Conservation (phyloP, 305 asterid species). For the Rubia balearica region DNA sequence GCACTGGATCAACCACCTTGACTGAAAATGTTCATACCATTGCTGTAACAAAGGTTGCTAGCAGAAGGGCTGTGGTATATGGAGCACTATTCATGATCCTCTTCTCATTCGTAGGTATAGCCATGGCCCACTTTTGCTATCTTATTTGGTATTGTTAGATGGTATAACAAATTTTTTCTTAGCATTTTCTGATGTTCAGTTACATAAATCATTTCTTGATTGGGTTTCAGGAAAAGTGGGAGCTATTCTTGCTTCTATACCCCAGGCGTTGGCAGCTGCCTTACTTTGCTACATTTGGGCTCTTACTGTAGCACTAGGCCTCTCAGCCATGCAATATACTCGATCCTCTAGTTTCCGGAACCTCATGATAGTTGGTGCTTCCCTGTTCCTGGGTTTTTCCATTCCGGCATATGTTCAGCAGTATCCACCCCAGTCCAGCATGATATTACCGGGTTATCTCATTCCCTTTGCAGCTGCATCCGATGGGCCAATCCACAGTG, state of each 20-base stretch:
- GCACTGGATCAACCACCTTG: slow-evolving; percentile 88
- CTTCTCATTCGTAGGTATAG: slow-evolving; percentile 79
- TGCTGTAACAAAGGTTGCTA: slow-evolving; percentile 68
- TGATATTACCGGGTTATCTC: slow-evolving; percentile 76
- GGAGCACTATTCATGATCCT: slow-evolving; percentile 79
- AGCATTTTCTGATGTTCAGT: background rate
- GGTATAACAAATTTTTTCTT: background rate
- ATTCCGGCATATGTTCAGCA: slow-evolving; percentile 89
- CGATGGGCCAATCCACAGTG: slow-evolving; percentile 74
- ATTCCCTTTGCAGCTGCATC: slow-evolving; percentile 92
- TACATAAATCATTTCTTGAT: slow-evolving; percentile 6
- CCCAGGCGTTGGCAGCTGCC: slow-evolving; percentile 93
- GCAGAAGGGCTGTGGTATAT: slow-evolving; percentile 58
- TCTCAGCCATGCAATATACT: slow-evolving; percentile 67
- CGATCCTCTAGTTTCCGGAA: slow-evolving; percentile 75
- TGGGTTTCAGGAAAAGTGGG: slow-evolving; percentile 72
- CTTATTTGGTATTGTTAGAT: background rate
- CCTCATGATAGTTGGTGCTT: slow-evolving; percentile 78
- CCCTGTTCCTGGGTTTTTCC: slow-evolving; percentile 86
- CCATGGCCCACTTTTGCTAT: background rate
- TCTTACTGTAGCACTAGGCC: slow-evolving; percentile 67
- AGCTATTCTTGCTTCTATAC: slow-evolving; percentile 93
- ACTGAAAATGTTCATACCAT: slow-evolving; percentile 84
- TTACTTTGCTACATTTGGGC: slow-evolving; percentile 91
- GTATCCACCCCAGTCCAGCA: slow-evolving; percentile 61